A percentile compares a stretch with the other conserved stretches of the same genome.
Conservation (phyloP, 345 rosid species). For the Hypericum perforatum region DNA sequence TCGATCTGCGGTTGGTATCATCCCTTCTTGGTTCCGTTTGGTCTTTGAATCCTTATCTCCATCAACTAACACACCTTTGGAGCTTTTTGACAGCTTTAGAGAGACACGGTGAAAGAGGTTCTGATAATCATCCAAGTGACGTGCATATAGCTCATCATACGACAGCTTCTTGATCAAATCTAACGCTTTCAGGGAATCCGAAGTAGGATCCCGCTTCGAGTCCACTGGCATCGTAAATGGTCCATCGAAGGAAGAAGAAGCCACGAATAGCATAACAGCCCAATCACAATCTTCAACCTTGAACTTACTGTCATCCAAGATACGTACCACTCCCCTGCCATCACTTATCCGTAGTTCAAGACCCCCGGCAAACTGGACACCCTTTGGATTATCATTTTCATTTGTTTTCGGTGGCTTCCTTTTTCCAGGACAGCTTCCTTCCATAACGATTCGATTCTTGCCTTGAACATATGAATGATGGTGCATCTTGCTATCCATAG, state of each 20-base stretch:
- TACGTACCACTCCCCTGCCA: not conserved
- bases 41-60: not conserved
- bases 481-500: not conserved
- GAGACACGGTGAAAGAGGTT: conserved; percentile 7
- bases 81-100: not conserved
- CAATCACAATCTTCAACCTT: conserved; percentile 6
- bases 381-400: not conserved
- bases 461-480: not conserved
- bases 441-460: not conserved
- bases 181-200: not conserved
- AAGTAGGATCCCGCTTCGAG: conserved; percentile 1
- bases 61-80: not conserved
- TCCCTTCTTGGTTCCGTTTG: not conserved
- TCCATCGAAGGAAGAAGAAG: conserved; percentile 5
- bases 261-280: conserved; percentile 3
- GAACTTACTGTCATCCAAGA: conserved; percentile 1
- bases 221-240: not conserved
- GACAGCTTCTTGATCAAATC: not conserved
- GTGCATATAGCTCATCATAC: not conserved
- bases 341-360: not conserved
- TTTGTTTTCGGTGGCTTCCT: too few species aligned
- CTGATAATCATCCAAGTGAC: conserved; percentile 5
- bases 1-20: not conserved
- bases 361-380: not conserved
- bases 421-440: not conserved